Conservation (phyloP, 441 rosid species). For the Populus hybrid region DNA sequence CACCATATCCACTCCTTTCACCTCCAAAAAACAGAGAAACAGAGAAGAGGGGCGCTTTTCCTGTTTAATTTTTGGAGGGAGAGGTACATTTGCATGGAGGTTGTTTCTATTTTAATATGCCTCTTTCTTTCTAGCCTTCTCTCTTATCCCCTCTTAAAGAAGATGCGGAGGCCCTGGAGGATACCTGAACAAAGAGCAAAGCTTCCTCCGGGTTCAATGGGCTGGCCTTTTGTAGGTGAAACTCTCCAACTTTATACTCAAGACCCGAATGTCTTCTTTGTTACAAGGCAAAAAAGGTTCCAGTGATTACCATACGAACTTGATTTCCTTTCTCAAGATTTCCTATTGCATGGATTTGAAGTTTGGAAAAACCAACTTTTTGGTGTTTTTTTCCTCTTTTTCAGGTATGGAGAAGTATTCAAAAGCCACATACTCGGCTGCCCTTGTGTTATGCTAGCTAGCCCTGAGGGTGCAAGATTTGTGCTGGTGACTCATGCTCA, state of each 20-base stretch:
- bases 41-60: not conserved
- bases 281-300: constrained; percentile 62
- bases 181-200: constrained; percentile 22
- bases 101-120: constrained; percentile 15
- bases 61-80: not conserved
- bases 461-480: constrained; percentile 80
- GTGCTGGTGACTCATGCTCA: constrained; percentile 78
- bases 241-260: constrained; percentile 81
- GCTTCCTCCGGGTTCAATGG: constrained; percentile 93
- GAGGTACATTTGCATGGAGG: constrained; percentile 32
- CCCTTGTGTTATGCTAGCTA: constrained; percentile 81
- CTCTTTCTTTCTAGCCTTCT: constrained; percentile 38
- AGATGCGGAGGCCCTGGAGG: constrained; percentile 5
- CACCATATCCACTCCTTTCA: not conserved
- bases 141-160: constrained; percentile 25
- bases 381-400: not conserved
- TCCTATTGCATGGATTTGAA: constrained; percentile 14
- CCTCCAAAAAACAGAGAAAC: not conserved
- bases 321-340: not conserved
- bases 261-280: constrained; percentile 77
- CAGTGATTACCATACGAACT: not conserved
- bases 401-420: constrained; percentile 83
- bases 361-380: not conserved
- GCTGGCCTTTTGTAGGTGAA: constrained; percentile 87
- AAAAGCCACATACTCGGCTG: constrained; percentile 82